A percentile compares a stretch with the other conserved stretches of the same genome.
These are phyloP conservation scores for Beta vulgaris DNA, from an alignment of 148 eudicot genomes.

Conservation along the genomic window DNA sequence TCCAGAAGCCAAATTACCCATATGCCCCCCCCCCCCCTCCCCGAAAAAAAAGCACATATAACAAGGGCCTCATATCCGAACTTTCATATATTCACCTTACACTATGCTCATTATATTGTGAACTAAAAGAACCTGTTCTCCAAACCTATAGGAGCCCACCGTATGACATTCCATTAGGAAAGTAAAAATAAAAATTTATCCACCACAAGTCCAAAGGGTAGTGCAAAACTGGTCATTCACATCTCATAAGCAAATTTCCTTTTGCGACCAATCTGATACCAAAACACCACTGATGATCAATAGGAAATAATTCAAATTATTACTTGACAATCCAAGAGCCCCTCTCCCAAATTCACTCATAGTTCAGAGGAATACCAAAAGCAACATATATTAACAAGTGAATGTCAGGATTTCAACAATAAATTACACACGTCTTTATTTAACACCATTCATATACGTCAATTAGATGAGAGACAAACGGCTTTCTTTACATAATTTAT, in stretches of 20 bases:
- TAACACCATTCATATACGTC: too few species aligned
- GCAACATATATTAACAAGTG: too few species aligned
- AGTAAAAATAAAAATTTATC: too few species aligned
- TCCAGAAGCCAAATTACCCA: too few species aligned
- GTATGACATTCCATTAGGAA: background rate
- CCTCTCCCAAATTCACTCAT: background rate
- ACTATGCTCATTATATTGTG: background rate
- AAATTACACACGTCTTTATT: too few species aligned
- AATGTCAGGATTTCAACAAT: too few species aligned
- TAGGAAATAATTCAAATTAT: background rate
- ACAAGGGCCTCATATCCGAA: too few species aligned
- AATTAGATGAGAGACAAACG: too few species aligned
- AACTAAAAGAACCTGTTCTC: background rate
- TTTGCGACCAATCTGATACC: background rate
- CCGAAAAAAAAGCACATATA: too few species aligned
- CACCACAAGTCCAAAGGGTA: background rate
- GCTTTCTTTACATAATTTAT: too few species aligned
- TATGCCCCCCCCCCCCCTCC: too few species aligned
- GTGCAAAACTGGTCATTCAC: background rate
- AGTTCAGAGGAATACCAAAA: background rate
- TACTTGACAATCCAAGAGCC: background rate
- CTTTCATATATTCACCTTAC: too few species aligned
- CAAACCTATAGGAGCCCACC: background rate
- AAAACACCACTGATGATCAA: background rate
- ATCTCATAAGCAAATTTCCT: background rate